phyloP scores from a whole-genome alignment of 2,329 filamentous ascomycete species.

The Colletotrichum phormii region DNA sequence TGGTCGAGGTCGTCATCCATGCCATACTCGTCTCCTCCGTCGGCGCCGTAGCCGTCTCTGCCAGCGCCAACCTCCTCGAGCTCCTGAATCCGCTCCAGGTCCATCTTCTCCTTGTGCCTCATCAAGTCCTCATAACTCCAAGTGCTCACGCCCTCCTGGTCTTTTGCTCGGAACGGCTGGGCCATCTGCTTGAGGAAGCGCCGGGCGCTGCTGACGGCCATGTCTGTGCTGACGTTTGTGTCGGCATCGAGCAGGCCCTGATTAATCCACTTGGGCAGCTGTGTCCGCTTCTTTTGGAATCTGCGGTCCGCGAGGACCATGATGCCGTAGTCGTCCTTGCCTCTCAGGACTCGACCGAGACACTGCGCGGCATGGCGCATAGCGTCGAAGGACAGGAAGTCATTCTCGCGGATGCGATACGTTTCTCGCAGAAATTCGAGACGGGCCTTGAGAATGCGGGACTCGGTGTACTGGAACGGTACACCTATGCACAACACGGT shows the following conservation, averaged over 20 bases:
- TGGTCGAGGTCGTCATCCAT: conserved; percentile 65
- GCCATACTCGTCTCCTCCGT: conserved; percentile 57
- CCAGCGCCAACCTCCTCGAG: conserved; percentile 58
- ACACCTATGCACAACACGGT: conserved; percentile 97
- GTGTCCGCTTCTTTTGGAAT: conserved; percentile 89
- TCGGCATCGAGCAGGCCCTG: conserved; percentile 88
- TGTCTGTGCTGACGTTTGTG: conserved; percentile 92
- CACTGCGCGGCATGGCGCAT: conserved; percentile 99
- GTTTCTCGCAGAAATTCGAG: conserved; percentile 97
- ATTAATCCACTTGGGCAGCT: conserved; percentile 97
- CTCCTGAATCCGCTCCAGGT: conserved; percentile 74
- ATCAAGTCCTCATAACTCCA: conserved; percentile 87
- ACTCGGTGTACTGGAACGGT: conserved; percentile 99
- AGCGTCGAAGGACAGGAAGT: conserved; percentile 97
- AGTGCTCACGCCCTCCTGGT: conserved; percentile 93
- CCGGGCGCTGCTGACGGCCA: conserved; percentile 90
- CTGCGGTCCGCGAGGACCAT: conserved; percentile 97
- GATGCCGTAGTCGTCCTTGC: conserved; percentile 99
- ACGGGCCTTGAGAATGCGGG: conserved; percentile 92
- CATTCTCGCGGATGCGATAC: conserved; percentile 95
- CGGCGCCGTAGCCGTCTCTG: conserved; percentile 41
- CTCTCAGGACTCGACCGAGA: conserved; percentile 90
- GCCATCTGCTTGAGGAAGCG: conserved; percentile 93
- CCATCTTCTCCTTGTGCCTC: conserved; percentile 80
- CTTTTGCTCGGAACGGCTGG: conserved; percentile 83